Base-by-base conservation (phyloP, 805 yeast genomes). In the Candida peoriensis region DNA sequence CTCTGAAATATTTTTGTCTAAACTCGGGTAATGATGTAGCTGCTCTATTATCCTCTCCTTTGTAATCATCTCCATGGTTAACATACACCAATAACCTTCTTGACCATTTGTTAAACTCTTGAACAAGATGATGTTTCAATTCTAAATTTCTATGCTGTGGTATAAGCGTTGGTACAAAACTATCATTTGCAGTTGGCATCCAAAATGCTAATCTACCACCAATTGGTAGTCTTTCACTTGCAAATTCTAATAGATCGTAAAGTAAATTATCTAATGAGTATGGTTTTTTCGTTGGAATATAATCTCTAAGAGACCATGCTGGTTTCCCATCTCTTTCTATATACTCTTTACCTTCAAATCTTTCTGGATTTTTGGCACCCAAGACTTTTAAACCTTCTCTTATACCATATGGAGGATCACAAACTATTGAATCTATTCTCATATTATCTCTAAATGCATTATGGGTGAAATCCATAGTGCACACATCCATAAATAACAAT, bases 401-500 rank as follows among this genome's bases (percentile, higher is more conserved):
- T 3, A 93, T 94, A 10, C 98, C 98, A 57, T 93, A 93, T 0
- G 98, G 98, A 2, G 98, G 98, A 60, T 93, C 98, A 54, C 97
- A 88, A 2, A 90, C 74, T 5, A 93, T 90, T 1, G 84, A 70
- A 54, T 93, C 96, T 11, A 93, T 68, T 19, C 46, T 53, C 17
- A 93, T 59, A 43, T 72, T 68, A 1, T 56, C 39, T 44, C 96
- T 68, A 35, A 93, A 65, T 4, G 96, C 81, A 56, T 83, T 82
- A 55, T 93, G 88, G 3, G 97, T 93, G 58, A 93, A 93, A 61
- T 93, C 98, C 93, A 93, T 85, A 12, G 94, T 80, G 47, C 86
- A 47, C 0, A 82, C 81, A 54, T 89, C 97, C 35, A 88, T 57
- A 47, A 79, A 82, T 29, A 68, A 63, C 3, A 63, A 48, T 2